Conservation (phyloP, 75 land plant genomes). For the Selaginella moellendorffii region DNA sequence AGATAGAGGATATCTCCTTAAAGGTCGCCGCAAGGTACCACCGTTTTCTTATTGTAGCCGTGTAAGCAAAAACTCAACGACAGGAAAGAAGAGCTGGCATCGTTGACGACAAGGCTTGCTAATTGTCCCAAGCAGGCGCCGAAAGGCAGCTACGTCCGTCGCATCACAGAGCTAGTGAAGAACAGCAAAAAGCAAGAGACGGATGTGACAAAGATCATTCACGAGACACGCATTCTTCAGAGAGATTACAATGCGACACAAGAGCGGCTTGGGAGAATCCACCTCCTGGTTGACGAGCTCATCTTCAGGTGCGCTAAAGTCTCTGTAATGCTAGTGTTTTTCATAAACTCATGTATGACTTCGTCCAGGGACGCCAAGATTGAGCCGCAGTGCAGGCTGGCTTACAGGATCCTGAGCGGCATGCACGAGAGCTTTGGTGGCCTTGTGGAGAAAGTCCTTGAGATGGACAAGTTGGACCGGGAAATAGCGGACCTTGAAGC, state of each 20-base stretch:
- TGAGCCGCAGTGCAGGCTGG: conserved; percentile 44
- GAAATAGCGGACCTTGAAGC: conserved; percentile 49
- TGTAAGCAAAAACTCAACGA: too few relatives aligned
- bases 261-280: conserved; percentile 55
- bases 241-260: conserved; percentile 53
- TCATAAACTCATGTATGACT: neutral
- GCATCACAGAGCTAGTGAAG: conserved; percentile 63
- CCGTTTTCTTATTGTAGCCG: neutral
- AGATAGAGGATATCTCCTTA: neutral
- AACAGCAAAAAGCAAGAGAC: conserved; percentile 76
- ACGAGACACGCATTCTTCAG: conserved; percentile 58
- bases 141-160: conserved; percentile 41
- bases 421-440: conserved; percentile 60
- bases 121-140: conserved; percentile 34
- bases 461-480: conserved; percentile 42
- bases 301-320: conserved; percentile 63
- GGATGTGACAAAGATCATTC: conserved; percentile 51
- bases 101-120: conserved; percentile 34
- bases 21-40: neutral
- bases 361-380: conserved; percentile 78
- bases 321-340: neutral
- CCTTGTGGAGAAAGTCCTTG: conserved; percentile 43
- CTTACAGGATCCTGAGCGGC: conserved; percentile 47
- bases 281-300: conserved; percentile 58
- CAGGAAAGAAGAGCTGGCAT: conserved; percentile 42